Evolutionary conservation across 139 green algal species (phyloP).

Genomic region (Trebouxia sp.): DNA sequence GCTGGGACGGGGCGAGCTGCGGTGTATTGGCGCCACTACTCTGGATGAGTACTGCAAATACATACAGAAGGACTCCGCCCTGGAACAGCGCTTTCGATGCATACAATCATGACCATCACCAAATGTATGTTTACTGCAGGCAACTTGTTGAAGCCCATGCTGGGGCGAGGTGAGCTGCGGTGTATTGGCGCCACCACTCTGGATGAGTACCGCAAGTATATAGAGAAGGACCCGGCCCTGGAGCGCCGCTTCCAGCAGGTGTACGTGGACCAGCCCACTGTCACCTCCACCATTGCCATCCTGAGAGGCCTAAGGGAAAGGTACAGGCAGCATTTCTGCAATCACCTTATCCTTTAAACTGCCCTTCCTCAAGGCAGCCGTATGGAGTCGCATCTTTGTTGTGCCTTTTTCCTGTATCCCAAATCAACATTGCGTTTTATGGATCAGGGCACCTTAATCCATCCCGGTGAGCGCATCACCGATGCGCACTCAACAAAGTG

Average conservation of each 20-base stretch:
- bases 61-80: constrained; percentile 94
- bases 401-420: too few relatives aligned
- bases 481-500: too few relatives aligned
- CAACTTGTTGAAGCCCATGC: constrained; percentile 98
- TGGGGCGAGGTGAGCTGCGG: constrained; percentile 92
- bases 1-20: constrained; percentile 92
- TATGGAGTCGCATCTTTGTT: too few relatives aligned
- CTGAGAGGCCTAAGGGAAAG: constrained; percentile 92
- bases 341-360: too few relatives aligned
- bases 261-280: constrained; percentile 90
- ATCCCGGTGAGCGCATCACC: too few relatives aligned
- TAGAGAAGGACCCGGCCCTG: constrained; percentile 98
- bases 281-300: constrained; percentile 95
- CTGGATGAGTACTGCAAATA: constrained; percentile 90
- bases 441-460: too few relatives aligned
- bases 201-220: constrained; percentile 99
- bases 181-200: constrained; percentile 97
- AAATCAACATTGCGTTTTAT: too few relatives aligned
- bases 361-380: too few relatives aligned
- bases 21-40: constrained; percentile 94
- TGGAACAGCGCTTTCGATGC: constrained; percentile 84
- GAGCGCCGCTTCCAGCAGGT: constrained; percentile 89
- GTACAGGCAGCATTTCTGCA: too few relatives aligned
- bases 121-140: constrained; percentile 33
- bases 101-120: neutral